A percentile compares a stretch with the other conserved stretches of the same genome.
These are phyloP conservation scores for Erodium texanum DNA, from an alignment of 441 rosid genomes.

Conservation along the genomic window DNA sequence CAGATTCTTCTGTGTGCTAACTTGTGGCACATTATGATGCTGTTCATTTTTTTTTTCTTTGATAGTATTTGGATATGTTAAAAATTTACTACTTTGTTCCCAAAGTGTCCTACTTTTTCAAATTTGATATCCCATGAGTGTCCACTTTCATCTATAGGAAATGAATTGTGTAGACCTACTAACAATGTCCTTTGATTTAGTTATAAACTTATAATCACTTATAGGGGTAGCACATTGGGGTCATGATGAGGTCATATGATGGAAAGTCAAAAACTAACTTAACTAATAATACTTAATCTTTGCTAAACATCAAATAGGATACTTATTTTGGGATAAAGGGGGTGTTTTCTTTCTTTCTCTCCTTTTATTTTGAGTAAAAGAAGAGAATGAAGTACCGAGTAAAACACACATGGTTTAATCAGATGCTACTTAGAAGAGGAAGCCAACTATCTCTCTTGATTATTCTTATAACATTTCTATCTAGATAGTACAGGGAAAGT, in stretches of 20 bases:
- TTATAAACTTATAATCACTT: neutral
- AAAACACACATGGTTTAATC: neutral
- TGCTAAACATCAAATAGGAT: neutral
- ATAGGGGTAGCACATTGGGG: neutral
- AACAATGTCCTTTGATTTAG: neutral
- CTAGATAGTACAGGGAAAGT: neutral
- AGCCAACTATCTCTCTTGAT: neutral
- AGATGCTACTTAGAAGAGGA: conserved; percentile 4
- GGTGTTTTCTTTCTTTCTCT: neutral
- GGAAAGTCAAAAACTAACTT: neutral
- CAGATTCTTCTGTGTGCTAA: neutral
- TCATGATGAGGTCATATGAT: neutral
- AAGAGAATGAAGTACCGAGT: neutral
- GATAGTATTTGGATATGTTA: neutral
- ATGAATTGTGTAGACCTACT: neutral
- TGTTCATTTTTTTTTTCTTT: neutral
- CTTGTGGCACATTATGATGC: neutral
- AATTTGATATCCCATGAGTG: neutral
- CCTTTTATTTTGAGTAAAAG: neutral
- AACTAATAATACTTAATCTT: neutral
- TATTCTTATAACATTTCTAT: neutral
- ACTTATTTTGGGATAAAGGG: neutral
- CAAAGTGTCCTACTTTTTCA: neutral
- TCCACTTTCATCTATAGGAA: neutral
- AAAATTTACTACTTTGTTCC: neutral